These are phyloP conservation scores for Ceriops decandra DNA, from an alignment of 345 rosid genomes.

Conservation along the genomic window DNA sequence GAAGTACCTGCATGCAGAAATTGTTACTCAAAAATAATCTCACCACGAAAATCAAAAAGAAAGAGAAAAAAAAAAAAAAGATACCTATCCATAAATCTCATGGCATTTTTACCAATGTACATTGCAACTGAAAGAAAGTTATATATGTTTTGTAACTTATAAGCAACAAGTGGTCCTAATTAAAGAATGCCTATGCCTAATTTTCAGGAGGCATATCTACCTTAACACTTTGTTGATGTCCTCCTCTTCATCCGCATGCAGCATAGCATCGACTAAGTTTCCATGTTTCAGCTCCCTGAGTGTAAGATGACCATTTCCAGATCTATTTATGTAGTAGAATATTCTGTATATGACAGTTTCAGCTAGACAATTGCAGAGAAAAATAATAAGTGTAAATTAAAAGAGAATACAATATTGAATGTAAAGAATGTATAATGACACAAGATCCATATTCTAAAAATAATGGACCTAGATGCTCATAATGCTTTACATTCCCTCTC, in stretches of 20 bases:
- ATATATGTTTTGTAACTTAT: conserved; percentile 6
- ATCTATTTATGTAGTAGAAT: conserved; percentile 84
- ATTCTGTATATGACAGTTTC: conserved; percentile 98
- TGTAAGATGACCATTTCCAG: conserved; percentile 79
- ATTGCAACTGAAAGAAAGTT: background rate
- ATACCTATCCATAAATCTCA: background rate
- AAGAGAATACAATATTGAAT: background rate
- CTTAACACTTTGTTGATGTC: conserved; percentile 96
- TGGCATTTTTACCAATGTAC: background rate
- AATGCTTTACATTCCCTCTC: conserved; percentile 4
- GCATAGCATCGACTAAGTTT: conserved; percentile 81
- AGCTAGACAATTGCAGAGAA: conserved; percentile 53
- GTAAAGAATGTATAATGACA: background rate
- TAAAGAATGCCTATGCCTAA: conserved; percentile 4
- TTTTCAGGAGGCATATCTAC: conserved; percentile 32
- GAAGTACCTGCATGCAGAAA: conserved; percentile 59
- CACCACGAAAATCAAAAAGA: background rate
- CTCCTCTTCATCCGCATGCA: conserved; percentile 92
- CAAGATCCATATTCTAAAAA: background rate
- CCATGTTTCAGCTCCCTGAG: conserved; percentile 93
- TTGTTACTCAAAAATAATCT: background rate
- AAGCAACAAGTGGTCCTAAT: no score
- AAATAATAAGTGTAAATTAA: conserved; percentile 21
- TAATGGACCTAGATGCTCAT: background rate
- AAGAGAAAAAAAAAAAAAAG: background rate